Percentiles rank a stretch among this genome's conserved stretches.
These are phyloP conservation scores for Penicillium dipodomyicola DNA, from an alignment of 495 filamentous ascomycete species.

Conservation along the genomic window DNA sequence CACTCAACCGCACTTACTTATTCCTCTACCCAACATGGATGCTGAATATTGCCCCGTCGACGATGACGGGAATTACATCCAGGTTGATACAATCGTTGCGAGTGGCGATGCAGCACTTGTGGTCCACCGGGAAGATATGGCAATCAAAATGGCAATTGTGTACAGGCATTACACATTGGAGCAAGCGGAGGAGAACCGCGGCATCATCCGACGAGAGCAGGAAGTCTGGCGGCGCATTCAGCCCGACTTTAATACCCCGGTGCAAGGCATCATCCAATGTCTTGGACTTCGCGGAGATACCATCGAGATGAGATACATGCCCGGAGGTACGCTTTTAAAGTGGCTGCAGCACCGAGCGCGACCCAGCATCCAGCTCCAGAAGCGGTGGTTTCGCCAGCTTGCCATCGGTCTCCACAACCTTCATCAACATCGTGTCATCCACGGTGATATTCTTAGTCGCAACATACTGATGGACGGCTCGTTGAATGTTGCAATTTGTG, in stretches of 20 bases:
- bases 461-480: constrained; percentile 1
- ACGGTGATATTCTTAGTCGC: background rate
- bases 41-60: background rate
- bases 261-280: background rate
- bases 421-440: background rate
- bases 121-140: background rate
- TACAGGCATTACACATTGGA: background rate
- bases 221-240: background rate
- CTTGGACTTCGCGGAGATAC: background rate
- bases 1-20: background rate
- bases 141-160: constrained; percentile 3
- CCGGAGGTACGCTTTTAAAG: background rate
- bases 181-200: background rate
- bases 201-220: background rate
- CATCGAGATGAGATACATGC: constrained; percentile 4
- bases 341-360: background rate
- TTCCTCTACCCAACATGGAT: background rate
- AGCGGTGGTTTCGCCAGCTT: constrained; percentile 2
- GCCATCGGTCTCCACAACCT: background rate
- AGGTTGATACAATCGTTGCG: background rate
- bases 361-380: background rate
- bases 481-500: background rate
- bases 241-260: background rate
- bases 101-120: background rate
- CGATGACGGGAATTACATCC: background rate